Base-by-base conservation (phyloP, 495 filamentous ascomycete species). In the Penicillium macrosclerotiorum region DNA sequence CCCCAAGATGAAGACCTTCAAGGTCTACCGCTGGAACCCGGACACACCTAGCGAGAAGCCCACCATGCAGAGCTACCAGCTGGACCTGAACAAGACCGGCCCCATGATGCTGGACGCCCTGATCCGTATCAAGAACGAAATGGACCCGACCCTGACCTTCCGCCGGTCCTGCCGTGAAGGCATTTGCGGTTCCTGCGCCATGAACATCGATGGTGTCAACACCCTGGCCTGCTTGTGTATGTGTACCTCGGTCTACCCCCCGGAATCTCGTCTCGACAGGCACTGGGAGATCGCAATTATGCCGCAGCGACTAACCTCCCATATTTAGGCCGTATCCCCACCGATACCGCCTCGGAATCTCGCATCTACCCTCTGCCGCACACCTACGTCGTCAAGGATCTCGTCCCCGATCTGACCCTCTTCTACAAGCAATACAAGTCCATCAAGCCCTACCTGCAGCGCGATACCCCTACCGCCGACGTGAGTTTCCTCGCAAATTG, bases 361-460 rank as follows among this genome's bases (percentile, higher is more conserved):
- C 93, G 95, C 78, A 93, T 98, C 77, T 98, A 98, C 74, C 93
- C 93, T 11, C 80, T 98, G 46, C 93, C 93, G 51, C 93, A 98
- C 78, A 98, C 90, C 67, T 98, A 95, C 77, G 87, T 97, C 55
- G 92, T 98, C 73, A 98, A 96, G 82, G 93, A 98, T 65, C 80
- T 98, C 50, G 92, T 98, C 9, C 92, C 93, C 37, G 93, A 98
- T 67, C 73, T 98, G 54, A 98, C 93, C 55, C 87, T 88, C 49
- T 96, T 98, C 83, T 98, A 98, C 86, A 96, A 96, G 78, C 93
- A 98, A 80, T 98, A 98, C 83, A 95, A 95, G 74, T 96, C 92
- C 17, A 95, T 98, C 75, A 95, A 98, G 81, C 93, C 93, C 5
- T 98, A 95, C 65, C 86, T 98, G 25, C 93, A 96, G 73, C 79